A percentile compares a stretch with the other conserved stretches of the same genome.
Conservation (phyloP, 2,329 filamentous ascomycete species). For the Alternaria panax region DNA sequence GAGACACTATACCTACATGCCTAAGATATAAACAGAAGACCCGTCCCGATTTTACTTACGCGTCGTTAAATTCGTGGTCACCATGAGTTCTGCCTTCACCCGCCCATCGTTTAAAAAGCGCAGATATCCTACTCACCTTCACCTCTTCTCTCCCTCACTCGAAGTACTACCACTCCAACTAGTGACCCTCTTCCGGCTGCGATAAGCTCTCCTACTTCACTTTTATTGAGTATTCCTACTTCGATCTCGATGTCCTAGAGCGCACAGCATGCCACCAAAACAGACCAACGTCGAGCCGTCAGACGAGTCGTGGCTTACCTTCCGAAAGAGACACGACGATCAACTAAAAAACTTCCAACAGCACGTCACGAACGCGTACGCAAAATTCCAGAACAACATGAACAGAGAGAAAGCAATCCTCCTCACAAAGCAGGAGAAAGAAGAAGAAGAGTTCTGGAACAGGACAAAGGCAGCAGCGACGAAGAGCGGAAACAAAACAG, state of each 20-base stretch:
- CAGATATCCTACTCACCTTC: constrained; percentile 2
- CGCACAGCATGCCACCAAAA: background rate
- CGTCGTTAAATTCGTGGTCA: background rate
- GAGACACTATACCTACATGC: background rate
- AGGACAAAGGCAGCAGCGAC: background rate
- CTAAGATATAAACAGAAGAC: background rate
- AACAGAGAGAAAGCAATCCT: background rate
- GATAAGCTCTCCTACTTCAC: background rate
- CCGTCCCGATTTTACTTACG: background rate
- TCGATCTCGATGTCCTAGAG: background rate
- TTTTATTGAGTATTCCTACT: background rate
- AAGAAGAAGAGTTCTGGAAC: constrained; percentile 19
- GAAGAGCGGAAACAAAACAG: background rate
- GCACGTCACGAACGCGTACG: background rate
- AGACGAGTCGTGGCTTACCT: constrained; percentile 7
- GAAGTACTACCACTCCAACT: background rate
- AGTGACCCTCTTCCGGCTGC: background rate
- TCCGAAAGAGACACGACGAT: constrained; percentile 4
- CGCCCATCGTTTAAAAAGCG: background rate
- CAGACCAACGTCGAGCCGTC: background rate
- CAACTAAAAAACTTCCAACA: background rate
- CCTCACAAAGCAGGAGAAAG: constrained; percentile 9
- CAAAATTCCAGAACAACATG: background rate
- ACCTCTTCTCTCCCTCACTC: background rate
- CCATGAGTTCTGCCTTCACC: background rate